These are phyloP conservation scores for Crithidia brevicula DNA, from an alignment of 208 protist genomes.

Conservation along the genomic window DNA sequence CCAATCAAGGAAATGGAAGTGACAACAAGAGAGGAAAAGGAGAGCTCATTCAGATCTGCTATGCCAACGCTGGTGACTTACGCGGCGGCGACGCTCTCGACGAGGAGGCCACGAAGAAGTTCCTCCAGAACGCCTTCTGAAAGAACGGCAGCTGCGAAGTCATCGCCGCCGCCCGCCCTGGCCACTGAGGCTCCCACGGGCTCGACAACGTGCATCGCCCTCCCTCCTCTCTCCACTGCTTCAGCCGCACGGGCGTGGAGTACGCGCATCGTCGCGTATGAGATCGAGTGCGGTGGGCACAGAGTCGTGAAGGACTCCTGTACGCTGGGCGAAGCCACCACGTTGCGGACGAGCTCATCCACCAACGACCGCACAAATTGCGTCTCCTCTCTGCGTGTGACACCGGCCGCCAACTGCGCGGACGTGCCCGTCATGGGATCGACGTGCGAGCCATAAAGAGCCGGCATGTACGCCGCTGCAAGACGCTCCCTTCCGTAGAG, in stretches of 20 bases:
- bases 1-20: too few species aligned
- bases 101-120: constrained; percentile 42
- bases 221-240: not conserved
- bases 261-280: constrained; percentile 35
- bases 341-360: constrained; percentile 71
- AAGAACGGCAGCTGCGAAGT: constrained; percentile 3
- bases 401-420: not conserved
- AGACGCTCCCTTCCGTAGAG: constrained; percentile 57
- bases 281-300: constrained; percentile 35
- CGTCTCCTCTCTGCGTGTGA: constrained; percentile 24
- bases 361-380: constrained; percentile 45
- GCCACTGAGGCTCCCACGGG: not conserved
- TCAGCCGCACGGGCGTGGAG: not conserved
- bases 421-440: constrained; percentile 6
- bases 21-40: constrained; percentile 8
- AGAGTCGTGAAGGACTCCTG: constrained; percentile 54
- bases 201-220: not conserved
- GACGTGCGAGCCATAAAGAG: constrained; percentile 20
- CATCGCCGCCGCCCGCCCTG: too few species aligned
- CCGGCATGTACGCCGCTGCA: constrained; percentile 32
- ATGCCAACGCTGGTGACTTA: not conserved
- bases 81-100: constrained; percentile 17
- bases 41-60: not conserved
- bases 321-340: constrained; percentile 59
- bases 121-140: constrained; percentile 52